Percentiles rank a stretch among this genome's conserved stretches.
Conservation (phyloP, 2,329 filamentous ascomycete species). For the Aspergillus sp. region DNA sequence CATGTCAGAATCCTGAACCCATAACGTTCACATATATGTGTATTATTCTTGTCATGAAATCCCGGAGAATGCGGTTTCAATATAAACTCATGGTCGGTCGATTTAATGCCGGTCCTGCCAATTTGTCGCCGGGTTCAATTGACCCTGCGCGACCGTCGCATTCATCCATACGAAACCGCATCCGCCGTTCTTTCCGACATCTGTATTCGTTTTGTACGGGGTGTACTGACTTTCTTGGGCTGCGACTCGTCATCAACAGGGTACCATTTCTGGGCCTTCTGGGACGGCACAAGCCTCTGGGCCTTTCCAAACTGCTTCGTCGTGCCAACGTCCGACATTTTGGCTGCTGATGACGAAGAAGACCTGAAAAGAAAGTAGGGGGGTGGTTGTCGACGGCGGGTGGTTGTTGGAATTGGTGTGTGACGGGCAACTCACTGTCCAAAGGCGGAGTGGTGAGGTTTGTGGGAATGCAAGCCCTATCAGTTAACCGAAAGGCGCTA, state of each 20-base stretch:
- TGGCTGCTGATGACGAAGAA: constrained; percentile 47
- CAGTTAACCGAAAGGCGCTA: constrained; percentile 38
- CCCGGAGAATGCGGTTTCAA: constrained; percentile 22
- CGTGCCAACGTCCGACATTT: constrained; percentile 60
- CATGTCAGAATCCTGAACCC: constrained; percentile 24
- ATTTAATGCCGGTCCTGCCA: constrained; percentile 21
- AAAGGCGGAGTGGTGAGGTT: constrained; percentile 41
- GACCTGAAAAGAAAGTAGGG: constrained; percentile 33
- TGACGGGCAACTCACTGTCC: constrained; percentile 39
- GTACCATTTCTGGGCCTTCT: constrained; percentile 99
- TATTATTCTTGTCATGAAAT: constrained; percentile 1
- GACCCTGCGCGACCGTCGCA: constrained; percentile 31
- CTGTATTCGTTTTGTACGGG: constrained; percentile 17
- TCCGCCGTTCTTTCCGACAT: constrained; percentile 21
- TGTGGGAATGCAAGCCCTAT: constrained; percentile 46
- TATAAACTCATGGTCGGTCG: constrained; percentile 25
- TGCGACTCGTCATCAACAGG: constrained; percentile 86
- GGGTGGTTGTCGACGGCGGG: constrained; percentile 42
- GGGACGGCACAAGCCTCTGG: constrained; percentile 82
- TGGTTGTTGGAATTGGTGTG: constrained; percentile 43
- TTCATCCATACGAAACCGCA: constrained; percentile 30
- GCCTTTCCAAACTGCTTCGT: constrained; percentile 98
- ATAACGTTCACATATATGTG: neutral
- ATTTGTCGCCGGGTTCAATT: constrained; percentile 14
- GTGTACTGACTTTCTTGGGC: constrained; percentile 86